phyloP scores from a whole-genome alignment of 345 rosid species.

The Eucalyptus globulus region DNA sequence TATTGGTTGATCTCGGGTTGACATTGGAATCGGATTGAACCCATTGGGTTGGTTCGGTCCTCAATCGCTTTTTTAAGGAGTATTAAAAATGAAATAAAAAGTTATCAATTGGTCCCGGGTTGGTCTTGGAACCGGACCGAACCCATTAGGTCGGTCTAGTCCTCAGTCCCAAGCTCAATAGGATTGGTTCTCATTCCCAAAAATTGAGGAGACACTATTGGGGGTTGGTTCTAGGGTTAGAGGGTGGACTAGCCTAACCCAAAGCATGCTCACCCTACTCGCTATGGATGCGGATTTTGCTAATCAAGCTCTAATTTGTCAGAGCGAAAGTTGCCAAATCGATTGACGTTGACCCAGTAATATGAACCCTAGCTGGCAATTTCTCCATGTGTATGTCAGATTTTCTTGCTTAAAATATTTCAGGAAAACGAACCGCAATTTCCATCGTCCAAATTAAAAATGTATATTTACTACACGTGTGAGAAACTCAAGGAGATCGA shows the following conservation, averaged over 20 bases:
- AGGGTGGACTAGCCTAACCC: rapidly evolving
- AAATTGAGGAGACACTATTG: too few species aligned
- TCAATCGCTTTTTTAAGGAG: too few species aligned
- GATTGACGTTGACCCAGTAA: not conserved
- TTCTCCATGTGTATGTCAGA: not conserved
- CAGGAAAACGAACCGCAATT: not conserved
- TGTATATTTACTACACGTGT: not conserved
- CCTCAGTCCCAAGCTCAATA: rapidly evolving
- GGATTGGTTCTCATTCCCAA: rapidly evolving
- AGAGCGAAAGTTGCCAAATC: not conserved
- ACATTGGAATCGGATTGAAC: rapidly evolving
- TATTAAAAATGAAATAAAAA: too few species aligned
- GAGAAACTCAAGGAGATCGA: not conserved
- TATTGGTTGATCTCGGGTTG: rapidly evolving
- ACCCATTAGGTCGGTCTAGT: rapidly evolving
- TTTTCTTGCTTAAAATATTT: not conserved
- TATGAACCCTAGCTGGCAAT: not conserved
- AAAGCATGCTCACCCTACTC: rapidly evolving
- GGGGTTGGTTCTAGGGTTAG: rapidly evolving
- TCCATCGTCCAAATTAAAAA: not conserved
- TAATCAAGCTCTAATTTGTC: not conserved
- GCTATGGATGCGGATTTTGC: not conserved
- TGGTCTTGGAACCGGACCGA: rapidly evolving
- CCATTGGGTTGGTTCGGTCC: too few species aligned
- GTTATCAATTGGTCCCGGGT: rapidly evolving